These are phyloP conservation scores for Candida morakotiae DNA, from an alignment of 805 yeast genomes.

Conservation along the genomic window DNA sequence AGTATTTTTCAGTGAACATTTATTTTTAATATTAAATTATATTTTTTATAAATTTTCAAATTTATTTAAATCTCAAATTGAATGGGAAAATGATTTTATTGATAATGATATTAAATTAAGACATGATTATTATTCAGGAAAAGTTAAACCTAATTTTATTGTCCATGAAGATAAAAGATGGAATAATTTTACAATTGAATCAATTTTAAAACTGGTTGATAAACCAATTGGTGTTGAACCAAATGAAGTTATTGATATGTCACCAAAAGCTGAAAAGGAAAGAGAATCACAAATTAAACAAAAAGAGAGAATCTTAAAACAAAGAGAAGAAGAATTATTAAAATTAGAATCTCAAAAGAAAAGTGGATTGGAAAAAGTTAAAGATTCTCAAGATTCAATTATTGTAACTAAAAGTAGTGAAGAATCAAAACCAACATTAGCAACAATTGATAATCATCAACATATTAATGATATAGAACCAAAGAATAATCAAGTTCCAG, in stretches of 20 bases:
- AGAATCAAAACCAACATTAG: conserved; percentile 8
- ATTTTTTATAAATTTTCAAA: conserved; percentile 29
- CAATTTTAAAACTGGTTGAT: conserved; percentile 4
- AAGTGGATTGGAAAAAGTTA: conserved; percentile 15
- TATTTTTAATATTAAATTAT: conserved; percentile 38
- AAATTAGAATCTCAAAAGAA: conserved; percentile 2
- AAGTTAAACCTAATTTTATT: conserved; percentile 16
- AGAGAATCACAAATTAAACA: background rate
- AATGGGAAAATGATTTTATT: conserved; percentile 28
- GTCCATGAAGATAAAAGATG: conserved; percentile 21
- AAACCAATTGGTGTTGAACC: conserved; percentile 1
- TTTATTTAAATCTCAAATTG: conserved; percentile 29
- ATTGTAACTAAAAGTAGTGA: conserved; percentile 14
- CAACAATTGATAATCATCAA: conserved; percentile 36
- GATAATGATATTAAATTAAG: conserved; percentile 34
- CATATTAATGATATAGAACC: conserved; percentile 18
- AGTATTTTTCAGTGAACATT: conserved; percentile 53
- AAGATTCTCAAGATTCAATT: conserved; percentile 20
- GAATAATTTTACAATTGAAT: conserved; percentile 11
- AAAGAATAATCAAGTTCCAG: background rate
- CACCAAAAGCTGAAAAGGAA: conserved; percentile 3
- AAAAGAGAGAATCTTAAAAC: conserved; percentile 1
- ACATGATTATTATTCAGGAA: conserved; percentile 25
- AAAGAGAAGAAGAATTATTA: conserved; percentile 3
- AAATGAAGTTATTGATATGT: conserved; percentile 2